These are phyloP conservation scores for Kurtzmaniella quercitrusa DNA, from an alignment of 1,139 yeast genomes.

Conservation along the genomic window DNA sequence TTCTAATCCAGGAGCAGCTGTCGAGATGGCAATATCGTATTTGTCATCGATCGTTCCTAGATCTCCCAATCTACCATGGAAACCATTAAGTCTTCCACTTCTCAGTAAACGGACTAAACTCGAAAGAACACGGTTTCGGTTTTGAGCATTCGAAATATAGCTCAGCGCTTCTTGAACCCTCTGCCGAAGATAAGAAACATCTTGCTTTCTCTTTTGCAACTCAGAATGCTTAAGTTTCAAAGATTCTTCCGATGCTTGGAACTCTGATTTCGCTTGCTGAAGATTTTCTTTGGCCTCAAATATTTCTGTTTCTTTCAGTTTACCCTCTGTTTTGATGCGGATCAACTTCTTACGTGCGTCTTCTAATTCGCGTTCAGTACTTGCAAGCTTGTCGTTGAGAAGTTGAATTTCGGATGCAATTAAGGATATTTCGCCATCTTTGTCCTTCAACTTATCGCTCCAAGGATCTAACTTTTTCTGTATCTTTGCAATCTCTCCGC, in stretches of 20 bases:
- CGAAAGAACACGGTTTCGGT: constrained; percentile 68
- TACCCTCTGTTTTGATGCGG: constrained; percentile 49
- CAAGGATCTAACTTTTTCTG: constrained; percentile 81
- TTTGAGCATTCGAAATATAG: constrained; percentile 53
- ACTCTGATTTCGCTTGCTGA: constrained; percentile 48
- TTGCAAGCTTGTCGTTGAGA: constrained; percentile 45
- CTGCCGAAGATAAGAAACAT: constrained; percentile 55
- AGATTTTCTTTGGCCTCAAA: constrained; percentile 41
- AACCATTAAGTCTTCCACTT: constrained; percentile 82
- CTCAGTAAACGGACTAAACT: constrained; percentile 68
- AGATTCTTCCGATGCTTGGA: constrained; percentile 56
- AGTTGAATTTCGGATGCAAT: constrained; percentile 64
- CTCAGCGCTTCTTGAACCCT: constrained; percentile 63
- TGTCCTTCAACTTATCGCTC: constrained; percentile 64
- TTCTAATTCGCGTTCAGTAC: constrained; percentile 43
- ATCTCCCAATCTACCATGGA: constrained; percentile 87
- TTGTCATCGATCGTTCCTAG: constrained; percentile 82
- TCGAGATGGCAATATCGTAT: constrained; percentile 90
- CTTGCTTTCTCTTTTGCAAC: constrained; percentile 49
- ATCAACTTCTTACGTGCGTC: constrained; percentile 45
- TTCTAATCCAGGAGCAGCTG: constrained; percentile 89
- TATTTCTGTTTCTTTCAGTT: constrained; percentile 46
- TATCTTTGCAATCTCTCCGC: constrained; percentile 57
- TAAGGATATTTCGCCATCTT: constrained; percentile 63
- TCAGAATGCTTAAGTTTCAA: constrained; percentile 45